A percentile compares a stretch with the other conserved stretches of the same genome.
These are phyloP conservation scores for Colletotrichum chlorophyti DNA, from an alignment of 2,329 filamentous ascomycete species.

Conservation along the genomic window DNA sequence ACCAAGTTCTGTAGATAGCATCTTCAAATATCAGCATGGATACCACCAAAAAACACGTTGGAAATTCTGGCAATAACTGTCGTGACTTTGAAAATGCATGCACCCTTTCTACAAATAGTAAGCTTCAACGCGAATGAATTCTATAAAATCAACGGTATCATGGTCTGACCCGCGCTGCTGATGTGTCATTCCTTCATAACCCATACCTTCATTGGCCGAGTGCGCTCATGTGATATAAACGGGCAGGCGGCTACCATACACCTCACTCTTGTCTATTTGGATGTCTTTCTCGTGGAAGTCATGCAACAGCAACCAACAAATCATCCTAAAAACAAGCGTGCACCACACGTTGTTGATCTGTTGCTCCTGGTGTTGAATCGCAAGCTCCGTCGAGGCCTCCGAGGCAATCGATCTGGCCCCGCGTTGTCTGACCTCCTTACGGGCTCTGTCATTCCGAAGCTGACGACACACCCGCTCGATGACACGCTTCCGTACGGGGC, in stretches of 20 bases:
- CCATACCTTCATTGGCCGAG: not conserved
- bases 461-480: conserved; percentile 10
- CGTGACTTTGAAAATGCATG: no score
- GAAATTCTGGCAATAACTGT: not conserved
- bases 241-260: conserved; percentile 42
- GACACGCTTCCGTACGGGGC: conserved; percentile 10
- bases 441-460: not conserved
- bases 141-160: not conserved
- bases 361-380: not conserved
- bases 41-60: not conserved
- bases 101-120: no score
- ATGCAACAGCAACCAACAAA: conserved; percentile 46
- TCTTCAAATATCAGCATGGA: not conserved
- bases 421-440: not conserved
- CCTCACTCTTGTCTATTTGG: conserved; percentile 40
- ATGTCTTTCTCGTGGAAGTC: conserved; percentile 44
- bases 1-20: not conserved
- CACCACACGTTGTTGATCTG: conserved; percentile 38
- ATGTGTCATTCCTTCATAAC: not conserved
- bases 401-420: conserved; percentile 9
- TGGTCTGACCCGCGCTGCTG: not conserved
- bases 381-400: not conserved
- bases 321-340: conserved; percentile 44
- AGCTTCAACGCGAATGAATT: no score
- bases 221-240: conserved; percentile 37